A percentile compares a stretch with the other conserved stretches of the same genome.
Evolutionary conservation across 768 basidiomycete species (phyloP).

Genomic region (Agrocybe chaxingu): DNA sequence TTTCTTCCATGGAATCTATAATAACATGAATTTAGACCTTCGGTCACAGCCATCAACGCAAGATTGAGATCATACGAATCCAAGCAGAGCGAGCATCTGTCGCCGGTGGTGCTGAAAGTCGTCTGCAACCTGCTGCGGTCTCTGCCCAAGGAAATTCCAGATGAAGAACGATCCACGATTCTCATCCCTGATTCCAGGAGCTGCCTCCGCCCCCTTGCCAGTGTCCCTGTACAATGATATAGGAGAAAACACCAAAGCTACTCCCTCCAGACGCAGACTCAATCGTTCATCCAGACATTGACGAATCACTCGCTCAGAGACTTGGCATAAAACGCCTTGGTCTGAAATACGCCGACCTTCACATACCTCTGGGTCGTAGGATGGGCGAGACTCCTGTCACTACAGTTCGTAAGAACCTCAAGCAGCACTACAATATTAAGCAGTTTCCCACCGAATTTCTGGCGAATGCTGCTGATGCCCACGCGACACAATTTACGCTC

Average conservation of each 20-base stretch:
- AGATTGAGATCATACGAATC: constrained; percentile 21
- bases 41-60: constrained; percentile 25
- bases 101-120: constrained; percentile 14
- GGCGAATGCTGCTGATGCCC: constrained; percentile 52
- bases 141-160: constrained; percentile 19
- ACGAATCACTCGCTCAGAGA: constrained; percentile 24
- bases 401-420: constrained; percentile 39
- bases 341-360: constrained; percentile 25
- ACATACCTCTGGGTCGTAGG: constrained; percentile 26
- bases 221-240: constrained; percentile 39
- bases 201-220: constrained; percentile 22
- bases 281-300: constrained; percentile 30
- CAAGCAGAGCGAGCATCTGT: constrained; percentile 1
- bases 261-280: constrained; percentile 13
- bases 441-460: constrained; percentile 49
- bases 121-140: constrained; percentile 27
- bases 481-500: constrained; percentile 39
- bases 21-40: background rate
- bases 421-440: constrained; percentile 33
- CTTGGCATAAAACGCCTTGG: constrained; percentile 33
- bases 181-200: constrained; percentile 31
- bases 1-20: background rate
- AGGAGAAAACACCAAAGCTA: constrained; percentile 25
- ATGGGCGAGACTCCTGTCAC: constrained; percentile 42
- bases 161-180: constrained; percentile 22